These are phyloP conservation scores for Mimosa pudica DNA, from an alignment of 306 rosid species.

Conservation along the genomic window DNA sequence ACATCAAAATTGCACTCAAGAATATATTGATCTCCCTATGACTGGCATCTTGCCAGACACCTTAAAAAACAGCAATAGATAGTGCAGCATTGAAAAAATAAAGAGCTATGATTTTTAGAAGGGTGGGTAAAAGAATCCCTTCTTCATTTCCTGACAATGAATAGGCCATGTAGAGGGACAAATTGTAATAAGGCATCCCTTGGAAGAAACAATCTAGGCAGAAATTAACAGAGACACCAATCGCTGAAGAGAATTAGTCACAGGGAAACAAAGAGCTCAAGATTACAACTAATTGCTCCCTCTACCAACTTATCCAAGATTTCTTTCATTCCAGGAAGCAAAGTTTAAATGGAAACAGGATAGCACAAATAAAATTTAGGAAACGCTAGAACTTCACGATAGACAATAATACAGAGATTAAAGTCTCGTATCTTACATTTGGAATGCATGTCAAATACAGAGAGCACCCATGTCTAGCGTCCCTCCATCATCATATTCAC, in stretches of 20 bases:
- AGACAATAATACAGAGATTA: conserved; percentile 6
- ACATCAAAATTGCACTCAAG: conserved; percentile 10
- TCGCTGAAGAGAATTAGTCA: background rate
- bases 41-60: conserved; percentile 18
- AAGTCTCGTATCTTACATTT: conserved; percentile 30
- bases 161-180: conserved; percentile 9
- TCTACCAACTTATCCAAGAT: conserved; percentile 34
- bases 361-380: conserved; percentile 20
- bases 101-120: conserved; percentile 22
- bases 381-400: conserved; percentile 13
- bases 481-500: conserved; percentile 44
- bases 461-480: conserved; percentile 84
- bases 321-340: conserved; percentile 29
- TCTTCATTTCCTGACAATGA: conserved; percentile 14
- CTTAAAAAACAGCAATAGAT: conserved; percentile 10
- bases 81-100: conserved; percentile 12
- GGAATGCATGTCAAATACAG: conserved; percentile 59
- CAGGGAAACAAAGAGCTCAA: background rate
- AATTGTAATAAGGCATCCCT: conserved; percentile 6
- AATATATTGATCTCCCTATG: background rate
- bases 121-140: conserved; percentile 24
- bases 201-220: conserved; percentile 12
- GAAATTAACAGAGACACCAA: conserved; percentile 33
- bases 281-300: background rate
- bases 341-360: conserved; percentile 27